Conservation (phyloP, 192 early-diverging fungal species). For the Gryganskiella cystojenkinii region DNA sequence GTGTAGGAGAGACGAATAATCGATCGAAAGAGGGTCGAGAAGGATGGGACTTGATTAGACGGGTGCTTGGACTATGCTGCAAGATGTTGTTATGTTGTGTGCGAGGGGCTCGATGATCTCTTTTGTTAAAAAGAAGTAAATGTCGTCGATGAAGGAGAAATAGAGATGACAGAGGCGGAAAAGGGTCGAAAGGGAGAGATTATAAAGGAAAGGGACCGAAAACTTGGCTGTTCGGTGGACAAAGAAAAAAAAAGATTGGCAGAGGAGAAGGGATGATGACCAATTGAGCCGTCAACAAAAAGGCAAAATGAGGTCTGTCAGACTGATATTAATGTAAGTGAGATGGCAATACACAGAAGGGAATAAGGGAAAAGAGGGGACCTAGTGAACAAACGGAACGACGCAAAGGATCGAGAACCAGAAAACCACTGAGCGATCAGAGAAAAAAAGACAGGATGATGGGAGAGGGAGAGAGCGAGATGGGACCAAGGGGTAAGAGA, state of each 20-base stretch:
- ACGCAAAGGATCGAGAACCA: not conserved
- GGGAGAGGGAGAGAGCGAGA: no score
- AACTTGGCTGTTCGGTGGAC: no score
- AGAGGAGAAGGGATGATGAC: not conserved
- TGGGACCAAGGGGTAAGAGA: not conserved
- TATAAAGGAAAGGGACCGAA: no score
- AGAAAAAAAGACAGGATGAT: not conserved
- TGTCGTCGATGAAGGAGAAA: not conserved
- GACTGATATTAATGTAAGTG: no score
- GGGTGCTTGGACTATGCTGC: not conserved
- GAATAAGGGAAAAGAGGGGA: not conserved
- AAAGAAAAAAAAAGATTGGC: not conserved
- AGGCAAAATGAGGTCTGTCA: no score
- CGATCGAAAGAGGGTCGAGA: not conserved
- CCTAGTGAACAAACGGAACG: not conserved
- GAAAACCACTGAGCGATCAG: not conserved
- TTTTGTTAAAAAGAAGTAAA: not conserved
- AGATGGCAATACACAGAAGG: no score
- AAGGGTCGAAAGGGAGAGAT: not conserved
- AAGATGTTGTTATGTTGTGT: not conserved
- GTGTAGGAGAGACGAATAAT: not conserved
- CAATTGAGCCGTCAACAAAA: no score
- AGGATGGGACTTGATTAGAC: not conserved
- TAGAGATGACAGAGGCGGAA: not conserved
- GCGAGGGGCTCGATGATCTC: not conserved